A percentile compares a stretch with the other conserved stretches of the same genome.
These are phyloP conservation scores for Starmerella lactis-condensi DNA, from an alignment of 805 yeast genomes.

Conservation along the genomic window DNA sequence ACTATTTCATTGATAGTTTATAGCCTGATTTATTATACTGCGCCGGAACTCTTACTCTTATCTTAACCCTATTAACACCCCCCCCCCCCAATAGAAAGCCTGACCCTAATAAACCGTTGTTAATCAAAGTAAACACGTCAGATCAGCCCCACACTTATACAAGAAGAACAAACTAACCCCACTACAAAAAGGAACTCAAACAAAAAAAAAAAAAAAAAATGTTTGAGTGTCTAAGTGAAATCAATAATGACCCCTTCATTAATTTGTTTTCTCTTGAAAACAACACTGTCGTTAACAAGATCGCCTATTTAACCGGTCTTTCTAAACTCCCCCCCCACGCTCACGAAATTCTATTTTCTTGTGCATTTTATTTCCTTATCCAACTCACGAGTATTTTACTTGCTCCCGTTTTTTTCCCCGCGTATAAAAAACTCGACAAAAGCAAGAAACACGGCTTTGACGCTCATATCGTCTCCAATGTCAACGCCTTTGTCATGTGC, in stretches of 20 bases:
- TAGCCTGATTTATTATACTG: too few species aligned
- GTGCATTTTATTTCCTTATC: conserved; percentile 39
- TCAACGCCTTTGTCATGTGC: conserved; percentile 58
- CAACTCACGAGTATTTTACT: conserved; percentile 36
- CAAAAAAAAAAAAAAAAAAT: too few species aligned
- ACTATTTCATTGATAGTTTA: too few species aligned
- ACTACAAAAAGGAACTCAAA: too few species aligned
- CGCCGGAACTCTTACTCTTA: too few species aligned
- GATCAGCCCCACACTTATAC: too few species aligned
- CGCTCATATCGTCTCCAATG: conserved; percentile 74
- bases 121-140: too few species aligned
- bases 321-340: conserved; percentile 21
- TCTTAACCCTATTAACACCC: too few species aligned
- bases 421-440: conserved; percentile 31
- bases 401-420: conserved; percentile 29
- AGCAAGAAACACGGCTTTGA: conserved; percentile 58
- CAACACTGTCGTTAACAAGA: conserved; percentile 6
- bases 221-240: conserved; percentile 1
- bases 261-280: conserved; percentile 6
- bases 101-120: too few species aligned
- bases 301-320: conserved; percentile 15
- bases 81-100: too few species aligned
- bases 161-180: too few species aligned
- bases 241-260: conserved; percentile 14
- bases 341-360: conserved; percentile 52